phyloP scores from a whole-genome alignment of 2,329 filamentous ascomycete genomes.

The Trichoderma semiorbis region DNA sequence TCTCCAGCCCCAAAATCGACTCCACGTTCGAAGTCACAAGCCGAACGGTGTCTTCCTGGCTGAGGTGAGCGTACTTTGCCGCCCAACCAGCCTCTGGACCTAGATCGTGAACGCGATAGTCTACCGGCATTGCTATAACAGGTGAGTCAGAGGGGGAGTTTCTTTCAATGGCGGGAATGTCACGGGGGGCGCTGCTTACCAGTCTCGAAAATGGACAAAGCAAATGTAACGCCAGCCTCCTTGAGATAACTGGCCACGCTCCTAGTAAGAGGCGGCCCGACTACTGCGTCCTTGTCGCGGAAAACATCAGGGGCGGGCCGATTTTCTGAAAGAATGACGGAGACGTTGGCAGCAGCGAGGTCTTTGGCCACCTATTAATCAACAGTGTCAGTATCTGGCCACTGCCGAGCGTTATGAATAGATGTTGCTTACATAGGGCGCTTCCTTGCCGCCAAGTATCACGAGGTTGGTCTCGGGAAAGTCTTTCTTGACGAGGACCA shows the following conservation, averaged over 20 bases:
- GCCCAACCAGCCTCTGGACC: conserved; percentile 39
- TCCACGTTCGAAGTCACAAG: conserved; percentile 41
- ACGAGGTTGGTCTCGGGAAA: conserved; percentile 33
- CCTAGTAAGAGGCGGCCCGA: conserved; percentile 41
- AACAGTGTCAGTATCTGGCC: neutral
- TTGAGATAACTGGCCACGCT: conserved; percentile 37
- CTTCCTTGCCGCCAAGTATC: conserved; percentile 38
- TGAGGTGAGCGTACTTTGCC: conserved; percentile 38
- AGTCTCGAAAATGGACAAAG: conserved; percentile 22
- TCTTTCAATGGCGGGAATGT: neutral
- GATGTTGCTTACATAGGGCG: conserved; percentile 33
- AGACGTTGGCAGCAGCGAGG: conserved; percentile 27
- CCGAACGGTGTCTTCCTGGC: conserved; percentile 31
- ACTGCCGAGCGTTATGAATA: neutral
- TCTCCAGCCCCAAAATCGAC: conserved; percentile 37
- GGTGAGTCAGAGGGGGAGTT: neutral
- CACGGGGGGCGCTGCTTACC: neutral
- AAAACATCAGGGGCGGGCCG: conserved; percentile 30
- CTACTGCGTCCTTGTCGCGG: conserved; percentile 36
- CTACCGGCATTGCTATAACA: conserved; percentile 26
- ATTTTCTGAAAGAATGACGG: conserved; percentile 41
- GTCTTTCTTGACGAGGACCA: conserved; percentile 38
- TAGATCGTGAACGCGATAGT: conserved; percentile 39
- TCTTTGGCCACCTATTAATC: conserved; percentile 12
- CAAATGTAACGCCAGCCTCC: conserved; percentile 40